phyloP scores from a whole-genome alignment of 1,284 basidiomycete species.

The Hemileia vastatrix region DNA sequence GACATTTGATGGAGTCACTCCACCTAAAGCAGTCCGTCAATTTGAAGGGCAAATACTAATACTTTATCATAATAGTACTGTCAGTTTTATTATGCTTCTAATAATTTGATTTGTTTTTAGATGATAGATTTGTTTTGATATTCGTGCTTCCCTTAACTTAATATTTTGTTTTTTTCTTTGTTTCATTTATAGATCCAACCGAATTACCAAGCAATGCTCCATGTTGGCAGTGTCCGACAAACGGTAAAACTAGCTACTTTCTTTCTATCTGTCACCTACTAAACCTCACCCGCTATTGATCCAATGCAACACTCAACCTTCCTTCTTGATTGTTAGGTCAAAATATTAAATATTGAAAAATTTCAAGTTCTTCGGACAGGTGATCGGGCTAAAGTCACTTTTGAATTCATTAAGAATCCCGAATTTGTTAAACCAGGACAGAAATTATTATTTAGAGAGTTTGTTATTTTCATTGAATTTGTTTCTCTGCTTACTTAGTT shows the following conservation, averaged over 20 bases:
- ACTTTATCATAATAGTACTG: constrained; percentile 80
- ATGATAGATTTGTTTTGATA: no score
- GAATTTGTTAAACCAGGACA: constrained; percentile 18
- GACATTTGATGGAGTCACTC: constrained; percentile 57
- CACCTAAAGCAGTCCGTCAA: constrained; percentile 62
- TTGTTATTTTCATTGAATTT: background rate
- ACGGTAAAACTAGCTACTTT: constrained; percentile 76
- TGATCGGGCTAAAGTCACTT: constrained; percentile 75
- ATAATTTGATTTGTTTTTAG: constrained; percentile 22
- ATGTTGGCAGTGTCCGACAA: constrained; percentile 64
- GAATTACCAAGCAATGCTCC: constrained; percentile 35
- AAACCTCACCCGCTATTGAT: background rate
- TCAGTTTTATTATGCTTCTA: constrained; percentile 61
- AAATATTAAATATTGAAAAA: constrained; percentile 17
- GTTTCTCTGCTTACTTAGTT: background rate
- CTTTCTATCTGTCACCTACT: background rate
- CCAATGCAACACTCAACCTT: background rate
- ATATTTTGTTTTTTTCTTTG: constrained; percentile 1
- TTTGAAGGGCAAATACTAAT: constrained; percentile 80
- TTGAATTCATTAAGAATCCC: constrained; percentile 56
- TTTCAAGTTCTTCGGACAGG: constrained; percentile 65
- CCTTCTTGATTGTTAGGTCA: background rate
- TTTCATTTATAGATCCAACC: constrained; percentile 23
- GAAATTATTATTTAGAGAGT: constrained; percentile 23
- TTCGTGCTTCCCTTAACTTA: background rate